Percentiles rank a stretch among this genome's conserved stretches.
Conservation (phyloP, 768 basidiomycete species). For the Russula brevipes region DNA sequence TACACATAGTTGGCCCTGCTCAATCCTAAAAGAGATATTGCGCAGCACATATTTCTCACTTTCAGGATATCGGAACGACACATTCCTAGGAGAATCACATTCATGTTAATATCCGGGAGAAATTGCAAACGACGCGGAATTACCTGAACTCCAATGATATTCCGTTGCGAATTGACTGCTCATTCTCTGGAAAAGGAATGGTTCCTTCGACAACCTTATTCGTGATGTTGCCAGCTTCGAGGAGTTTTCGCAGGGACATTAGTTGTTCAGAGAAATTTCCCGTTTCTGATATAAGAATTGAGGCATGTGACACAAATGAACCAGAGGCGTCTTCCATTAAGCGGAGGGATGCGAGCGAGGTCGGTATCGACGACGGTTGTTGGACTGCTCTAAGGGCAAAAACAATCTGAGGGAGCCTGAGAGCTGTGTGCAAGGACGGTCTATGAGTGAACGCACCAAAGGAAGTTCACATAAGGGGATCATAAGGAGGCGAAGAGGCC, state of each 20-base stretch:
- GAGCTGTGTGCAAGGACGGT: neutral
- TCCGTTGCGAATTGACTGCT: slow-evolving; percentile 16
- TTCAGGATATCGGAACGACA: slow-evolving; percentile 66
- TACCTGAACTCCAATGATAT: slow-evolving; percentile 63
- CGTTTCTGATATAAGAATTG: slow-evolving; percentile 48
- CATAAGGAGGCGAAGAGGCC: slow-evolving; percentile 1
- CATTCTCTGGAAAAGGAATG: slow-evolving; percentile 34
- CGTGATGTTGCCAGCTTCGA: slow-evolving; percentile 55
- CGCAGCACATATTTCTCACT: slow-evolving; percentile 47
- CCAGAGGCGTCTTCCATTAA: slow-evolving; percentile 50
- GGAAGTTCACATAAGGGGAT: slow-evolving; percentile 17
- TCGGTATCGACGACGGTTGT: slow-evolving; percentile 24
- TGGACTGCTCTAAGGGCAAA: slow-evolving; percentile 25
- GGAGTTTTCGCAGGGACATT: slow-evolving; percentile 51
- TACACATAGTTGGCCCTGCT: slow-evolving; percentile 69
- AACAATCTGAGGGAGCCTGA: slow-evolving; percentile 14
- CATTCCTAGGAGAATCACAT: slow-evolving; percentile 43
- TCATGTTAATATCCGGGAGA: slow-evolving; percentile 19
- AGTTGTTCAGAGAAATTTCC: slow-evolving; percentile 52
- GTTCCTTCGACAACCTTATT: slow-evolving; percentile 55
- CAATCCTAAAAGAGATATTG: slow-evolving; percentile 65
- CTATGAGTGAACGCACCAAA: slow-evolving; percentile 7
- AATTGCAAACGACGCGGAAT: slow-evolving; percentile 9
- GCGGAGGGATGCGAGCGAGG: slow-evolving; percentile 34
- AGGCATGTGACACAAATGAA: slow-evolving; percentile 46